Conservation (phyloP, 2,329 filamentous ascomycete genomes). For the Pyrenochaeta sp. region DNA sequence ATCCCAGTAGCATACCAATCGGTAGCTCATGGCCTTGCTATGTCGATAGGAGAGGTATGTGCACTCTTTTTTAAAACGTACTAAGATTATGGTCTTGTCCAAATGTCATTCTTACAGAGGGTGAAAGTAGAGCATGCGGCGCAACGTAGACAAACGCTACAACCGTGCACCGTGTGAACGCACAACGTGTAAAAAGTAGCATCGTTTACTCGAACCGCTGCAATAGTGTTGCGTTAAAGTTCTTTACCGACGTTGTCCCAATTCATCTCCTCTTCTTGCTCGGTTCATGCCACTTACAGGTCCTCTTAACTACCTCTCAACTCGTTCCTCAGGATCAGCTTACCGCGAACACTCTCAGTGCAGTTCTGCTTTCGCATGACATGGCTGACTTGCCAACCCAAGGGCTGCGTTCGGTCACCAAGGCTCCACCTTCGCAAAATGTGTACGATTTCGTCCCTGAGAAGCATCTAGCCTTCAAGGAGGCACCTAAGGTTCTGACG, state of each 20-base stretch:
- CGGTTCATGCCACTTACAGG: not conserved
- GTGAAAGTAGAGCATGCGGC: too few relatives aligned
- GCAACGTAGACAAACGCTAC: not conserved
- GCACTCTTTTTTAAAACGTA: too few relatives aligned
- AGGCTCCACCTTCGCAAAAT: slow-evolving; percentile 1
- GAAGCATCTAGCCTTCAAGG: slow-evolving; percentile 64
- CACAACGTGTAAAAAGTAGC: too few relatives aligned
- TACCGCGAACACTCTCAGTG: not conserved
- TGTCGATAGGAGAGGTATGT: not conserved
- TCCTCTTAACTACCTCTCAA: not conserved
- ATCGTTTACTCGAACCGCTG: not conserved
- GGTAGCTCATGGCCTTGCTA: not conserved
- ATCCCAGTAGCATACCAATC: not conserved
- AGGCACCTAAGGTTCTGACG: slow-evolving; percentile 61
- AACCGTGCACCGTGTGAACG: not conserved
- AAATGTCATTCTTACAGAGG: not conserved
- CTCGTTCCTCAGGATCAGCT: not conserved
- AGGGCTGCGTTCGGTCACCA: not conserved
- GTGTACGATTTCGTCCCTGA: slow-evolving; percentile 59
- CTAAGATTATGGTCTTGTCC: not conserved
- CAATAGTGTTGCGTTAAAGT: too few relatives aligned
- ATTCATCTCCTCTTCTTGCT: not conserved
- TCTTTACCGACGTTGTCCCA: not conserved
- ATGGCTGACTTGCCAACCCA: not conserved
- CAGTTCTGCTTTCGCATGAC: not conserved